phyloP scores from a whole-genome alignment of 2,329 filamentous ascomycete species.

The Xylaria sp. region DNA sequence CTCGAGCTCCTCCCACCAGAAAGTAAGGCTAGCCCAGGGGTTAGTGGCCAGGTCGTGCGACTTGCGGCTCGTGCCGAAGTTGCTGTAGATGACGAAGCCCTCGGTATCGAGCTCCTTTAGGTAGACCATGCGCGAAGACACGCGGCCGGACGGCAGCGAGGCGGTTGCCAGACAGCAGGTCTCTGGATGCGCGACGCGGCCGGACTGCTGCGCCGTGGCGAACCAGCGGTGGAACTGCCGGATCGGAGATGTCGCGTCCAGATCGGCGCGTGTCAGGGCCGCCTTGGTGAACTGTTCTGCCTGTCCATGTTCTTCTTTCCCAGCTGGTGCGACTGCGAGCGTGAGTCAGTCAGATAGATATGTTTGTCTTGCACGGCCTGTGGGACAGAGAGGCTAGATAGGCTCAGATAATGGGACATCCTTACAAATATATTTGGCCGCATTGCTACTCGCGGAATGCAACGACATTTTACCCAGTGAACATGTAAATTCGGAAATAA shows the following conservation, averaged over 20 bases:
- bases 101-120: slow-evolving; percentile 88
- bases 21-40: slow-evolving; percentile 82
- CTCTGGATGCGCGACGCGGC: slow-evolving; percentile 77
- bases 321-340: slow-evolving; percentile 70
- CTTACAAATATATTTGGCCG: slow-evolving; percentile 46
- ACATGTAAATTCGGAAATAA: slow-evolving; percentile 26
- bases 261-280: slow-evolving; percentile 68
- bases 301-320: slow-evolving; percentile 65
- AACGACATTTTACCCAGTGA: slow-evolving; percentile 43
- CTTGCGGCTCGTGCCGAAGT: slow-evolving; percentile 82
- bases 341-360: slow-evolving; percentile 2
- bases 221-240: slow-evolving; percentile 94
- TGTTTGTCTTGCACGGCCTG: not conserved
- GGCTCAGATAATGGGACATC: slow-evolving; percentile 1
- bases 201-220: slow-evolving; percentile 68
- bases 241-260: slow-evolving; percentile 72
- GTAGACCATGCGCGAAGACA: slow-evolving; percentile 89
- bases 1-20: slow-evolving; percentile 89
- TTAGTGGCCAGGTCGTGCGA: slow-evolving; percentile 77
- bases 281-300: slow-evolving; percentile 79
- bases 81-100: slow-evolving; percentile 93
- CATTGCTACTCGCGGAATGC: slow-evolving; percentile 41
- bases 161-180: slow-evolving; percentile 90
- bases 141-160: slow-evolving; percentile 80
- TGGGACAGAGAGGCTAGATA: not conserved